A percentile compares a stretch with the other conserved stretches of the same genome.
Conservation (phyloP, 352 stramenopile species). For the Thalassiosira ordinaria region DNA sequence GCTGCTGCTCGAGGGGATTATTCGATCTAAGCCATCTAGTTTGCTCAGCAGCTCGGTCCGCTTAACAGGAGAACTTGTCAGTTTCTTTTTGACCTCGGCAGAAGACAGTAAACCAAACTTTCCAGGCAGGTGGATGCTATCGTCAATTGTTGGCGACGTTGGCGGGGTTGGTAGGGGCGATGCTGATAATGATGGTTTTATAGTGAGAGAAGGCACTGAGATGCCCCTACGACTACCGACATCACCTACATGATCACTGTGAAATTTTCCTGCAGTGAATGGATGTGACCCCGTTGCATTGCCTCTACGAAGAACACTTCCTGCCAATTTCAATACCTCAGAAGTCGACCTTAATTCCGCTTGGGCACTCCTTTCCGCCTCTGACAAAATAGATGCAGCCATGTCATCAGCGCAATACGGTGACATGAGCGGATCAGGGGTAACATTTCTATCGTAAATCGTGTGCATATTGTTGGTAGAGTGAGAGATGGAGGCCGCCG, state of each 20-base stretch:
- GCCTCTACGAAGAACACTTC: slow-evolving; percentile 10
- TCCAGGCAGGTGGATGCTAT: slow-evolving; percentile 30
- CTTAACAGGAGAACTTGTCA: slow-evolving; percentile 21
- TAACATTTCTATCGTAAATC: background rate
- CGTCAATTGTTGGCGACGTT: slow-evolving; percentile 14
- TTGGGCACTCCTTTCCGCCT: slow-evolving; percentile 32
- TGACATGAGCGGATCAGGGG: background rate
- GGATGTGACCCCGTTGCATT: background rate
- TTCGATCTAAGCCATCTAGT: slow-evolving; percentile 42
- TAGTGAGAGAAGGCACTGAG: background rate
- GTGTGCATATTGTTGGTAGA: background rate
- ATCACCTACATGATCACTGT: too few relatives aligned
- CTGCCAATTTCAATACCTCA: slow-evolving; percentile 41
- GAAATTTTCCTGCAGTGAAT: too few relatives aligned
- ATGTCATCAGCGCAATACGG: slow-evolving; percentile 17
- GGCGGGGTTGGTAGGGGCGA: slow-evolving; percentile 8
- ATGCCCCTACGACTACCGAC: background rate
- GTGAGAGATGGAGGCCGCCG: background rate
- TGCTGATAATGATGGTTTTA: slow-evolving; percentile 6
- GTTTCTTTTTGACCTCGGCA: slow-evolving; percentile 15
- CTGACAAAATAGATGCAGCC: slow-evolving; percentile 36
- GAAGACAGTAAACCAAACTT: slow-evolving; percentile 34
- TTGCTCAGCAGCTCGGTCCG: slow-evolving; percentile 33
- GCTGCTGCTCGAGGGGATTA: slow-evolving; percentile 14
- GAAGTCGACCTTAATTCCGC: slow-evolving; percentile 36